These are phyloP conservation scores for Colletotrichum magnum DNA, from an alignment of 2,329 filamentous ascomycete species.

Conservation along the genomic window DNA sequence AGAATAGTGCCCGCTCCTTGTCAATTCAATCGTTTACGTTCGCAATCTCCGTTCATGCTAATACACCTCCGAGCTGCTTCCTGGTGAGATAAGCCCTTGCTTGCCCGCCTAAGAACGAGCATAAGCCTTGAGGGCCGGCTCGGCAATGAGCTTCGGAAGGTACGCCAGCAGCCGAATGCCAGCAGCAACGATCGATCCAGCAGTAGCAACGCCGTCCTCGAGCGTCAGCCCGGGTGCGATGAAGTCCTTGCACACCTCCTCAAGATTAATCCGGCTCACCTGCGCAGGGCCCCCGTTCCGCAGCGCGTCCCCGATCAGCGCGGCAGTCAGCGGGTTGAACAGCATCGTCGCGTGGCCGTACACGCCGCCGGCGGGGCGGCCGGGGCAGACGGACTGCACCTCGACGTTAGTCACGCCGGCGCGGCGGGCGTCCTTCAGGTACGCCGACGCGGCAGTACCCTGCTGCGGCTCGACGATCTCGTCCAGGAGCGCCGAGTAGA, in stretches of 20 bases:
- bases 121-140: constrained; percentile 26
- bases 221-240: constrained; percentile 24
- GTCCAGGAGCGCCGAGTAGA: constrained; percentile 64
- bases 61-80: too few species aligned
- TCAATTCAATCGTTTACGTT: too few species aligned
- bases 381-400: constrained; percentile 59
- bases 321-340: constrained; percentile 47
- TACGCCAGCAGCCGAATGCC: constrained; percentile 26
- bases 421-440: constrained; percentile 55
- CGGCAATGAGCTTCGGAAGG: constrained; percentile 28
- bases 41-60: too few species aligned
- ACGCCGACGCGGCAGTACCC: constrained; percentile 62
- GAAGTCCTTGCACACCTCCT: constrained; percentile 26
- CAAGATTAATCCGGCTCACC: constrained; percentile 14
- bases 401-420: constrained; percentile 66
- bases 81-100: background rate
- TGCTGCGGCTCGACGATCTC: constrained; percentile 66
- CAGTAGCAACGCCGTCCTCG: constrained; percentile 29
- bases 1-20: too few species aligned
- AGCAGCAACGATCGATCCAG: constrained; percentile 14
- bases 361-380: constrained; percentile 56
- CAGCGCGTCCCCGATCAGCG: constrained; percentile 56
- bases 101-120: background rate
- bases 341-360: constrained; percentile 66
- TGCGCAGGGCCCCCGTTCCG: constrained; percentile 11